Conservation (phyloP, 2,329 filamentous ascomycete species). For the Rhinocladiella mackenziei region DNA sequence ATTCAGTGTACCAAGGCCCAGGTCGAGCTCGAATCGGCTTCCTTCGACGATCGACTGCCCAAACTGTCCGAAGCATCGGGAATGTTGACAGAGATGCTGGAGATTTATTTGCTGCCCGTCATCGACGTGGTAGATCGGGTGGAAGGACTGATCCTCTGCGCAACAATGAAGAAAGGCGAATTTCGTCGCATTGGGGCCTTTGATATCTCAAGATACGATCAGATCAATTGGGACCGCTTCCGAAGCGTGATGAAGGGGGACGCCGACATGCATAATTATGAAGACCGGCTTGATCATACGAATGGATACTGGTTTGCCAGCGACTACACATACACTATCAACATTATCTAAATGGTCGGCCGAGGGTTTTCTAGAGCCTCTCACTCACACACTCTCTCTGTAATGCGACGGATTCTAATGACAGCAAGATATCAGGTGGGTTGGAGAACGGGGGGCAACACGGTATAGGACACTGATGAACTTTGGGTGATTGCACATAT, state of each 20-base stretch:
- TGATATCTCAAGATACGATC: constrained; percentile 25
- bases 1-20: constrained; percentile 24
- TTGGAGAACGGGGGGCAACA: too few relatives aligned
- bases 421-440: not conserved
- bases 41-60: constrained; percentile 28
- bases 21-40: constrained; percentile 26
- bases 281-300: constrained; percentile 28
- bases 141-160: constrained; percentile 28
- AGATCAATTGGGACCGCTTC: constrained; percentile 30
- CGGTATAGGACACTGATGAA: too few relatives aligned
- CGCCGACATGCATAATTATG: constrained; percentile 28
- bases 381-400: not conserved
- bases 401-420: not conserved
- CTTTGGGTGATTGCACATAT: too few relatives aligned
- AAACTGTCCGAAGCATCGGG: constrained; percentile 26
- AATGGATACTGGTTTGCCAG: constrained; percentile 30
- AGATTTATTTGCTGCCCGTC: constrained; percentile 28
- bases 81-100: constrained; percentile 26
- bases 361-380: not conserved
- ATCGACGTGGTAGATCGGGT: constrained; percentile 29
- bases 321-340: constrained; percentile 31
- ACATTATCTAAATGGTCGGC: constrained; percentile 21
- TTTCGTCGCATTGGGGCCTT: constrained; percentile 28
- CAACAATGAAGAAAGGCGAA: constrained; percentile 30
- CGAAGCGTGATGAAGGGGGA: constrained; percentile 29